phyloP scores from a whole-genome alignment of 2,329 filamentous ascomycete species.

The Colletotrichum kahawae region DNA sequence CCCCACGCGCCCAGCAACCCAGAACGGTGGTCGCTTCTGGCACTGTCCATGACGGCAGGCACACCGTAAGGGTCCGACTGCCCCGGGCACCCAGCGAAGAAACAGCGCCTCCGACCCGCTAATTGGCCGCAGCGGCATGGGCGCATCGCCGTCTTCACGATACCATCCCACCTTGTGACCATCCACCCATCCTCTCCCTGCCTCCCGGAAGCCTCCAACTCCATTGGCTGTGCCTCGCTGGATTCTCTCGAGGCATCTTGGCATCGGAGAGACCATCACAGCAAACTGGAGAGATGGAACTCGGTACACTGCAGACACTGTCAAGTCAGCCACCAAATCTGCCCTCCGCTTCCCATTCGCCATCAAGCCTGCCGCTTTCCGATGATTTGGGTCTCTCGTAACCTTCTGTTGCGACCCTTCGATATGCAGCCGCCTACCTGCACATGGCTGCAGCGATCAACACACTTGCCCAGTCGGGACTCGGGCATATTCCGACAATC shows the following conservation, averaged over 20 bases:
- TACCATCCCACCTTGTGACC: not conserved
- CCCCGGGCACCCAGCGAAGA: not conserved
- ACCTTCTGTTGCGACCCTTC: not conserved
- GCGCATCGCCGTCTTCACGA: slow-evolving; percentile 2
- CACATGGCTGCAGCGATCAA: slow-evolving; percentile 6
- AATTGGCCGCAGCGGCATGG: slow-evolving; percentile 16
- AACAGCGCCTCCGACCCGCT: slow-evolving; percentile 20
- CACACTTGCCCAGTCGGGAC: not conserved
- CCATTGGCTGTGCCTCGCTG: not conserved
- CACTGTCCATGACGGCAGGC: not conserved
- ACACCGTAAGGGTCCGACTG: not conserved
- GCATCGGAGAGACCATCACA: not conserved
- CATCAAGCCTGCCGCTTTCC: not conserved
- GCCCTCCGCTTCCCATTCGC: not conserved
- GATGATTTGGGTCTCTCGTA: not conserved
- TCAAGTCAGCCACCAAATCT: not conserved
- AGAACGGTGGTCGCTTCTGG: not conserved
- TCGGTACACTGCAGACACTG: not conserved
- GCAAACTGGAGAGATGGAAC: not conserved
- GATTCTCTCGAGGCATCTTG: not conserved
- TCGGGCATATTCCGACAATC: slow-evolving; percentile 18
- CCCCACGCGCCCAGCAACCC: not conserved
- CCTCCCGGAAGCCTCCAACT: not conserved
- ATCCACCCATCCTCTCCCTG: not conserved
- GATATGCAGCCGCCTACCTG: not conserved